A percentile compares a stretch with the other conserved stretches of the same genome.
Evolutionary conservation across 2,329 filamentous ascomycete species (phyloP).

Genomic region (Sporothrix inflata): DNA sequence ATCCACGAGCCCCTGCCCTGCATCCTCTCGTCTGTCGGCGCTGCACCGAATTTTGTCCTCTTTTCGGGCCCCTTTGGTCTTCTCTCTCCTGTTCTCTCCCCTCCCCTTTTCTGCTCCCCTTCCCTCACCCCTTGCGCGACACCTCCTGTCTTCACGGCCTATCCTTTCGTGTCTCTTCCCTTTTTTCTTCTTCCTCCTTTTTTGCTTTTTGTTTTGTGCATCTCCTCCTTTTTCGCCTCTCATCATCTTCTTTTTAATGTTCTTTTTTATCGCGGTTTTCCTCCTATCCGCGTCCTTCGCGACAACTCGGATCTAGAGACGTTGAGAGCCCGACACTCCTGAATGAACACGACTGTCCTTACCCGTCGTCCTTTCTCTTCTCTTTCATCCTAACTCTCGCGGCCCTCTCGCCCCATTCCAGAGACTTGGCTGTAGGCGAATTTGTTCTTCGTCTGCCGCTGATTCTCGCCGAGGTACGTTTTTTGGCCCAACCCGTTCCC

Average conservation of each 20-base stretch:
- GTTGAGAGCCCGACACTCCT: neutral
- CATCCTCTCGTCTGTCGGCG: constrained; percentile 22
- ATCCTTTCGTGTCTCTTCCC: neutral
- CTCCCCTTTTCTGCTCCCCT: constrained; percentile 2
- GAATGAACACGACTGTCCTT: neutral
- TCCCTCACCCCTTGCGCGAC: neutral
- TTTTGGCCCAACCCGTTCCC: neutral
- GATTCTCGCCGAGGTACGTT: constrained; percentile 34
- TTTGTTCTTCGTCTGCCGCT: constrained; percentile 33
- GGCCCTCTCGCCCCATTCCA: constrained; percentile 11
- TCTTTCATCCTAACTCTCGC: neutral
- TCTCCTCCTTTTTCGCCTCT: constrained; percentile 15
- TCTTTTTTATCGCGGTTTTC: neutral
- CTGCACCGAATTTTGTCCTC: constrained; percentile 9
- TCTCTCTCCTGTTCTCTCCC: constrained; percentile 6
- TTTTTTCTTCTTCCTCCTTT: neutral
- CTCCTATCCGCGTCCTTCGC: neutral
- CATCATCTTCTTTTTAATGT: neutral
- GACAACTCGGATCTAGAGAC: neutral
- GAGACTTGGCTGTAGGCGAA: constrained; percentile 34
- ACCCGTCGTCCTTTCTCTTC: neutral
- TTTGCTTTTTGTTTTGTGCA: constrained; percentile 5
- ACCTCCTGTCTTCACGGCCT: neutral
- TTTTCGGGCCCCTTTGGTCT: constrained; percentile 5
- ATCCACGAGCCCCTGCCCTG: constrained; percentile 8